Evolutionary conservation across 1,284 basidiomycete genomes (phyloP).

Genomic region (Schizopora paradoxa): DNA sequence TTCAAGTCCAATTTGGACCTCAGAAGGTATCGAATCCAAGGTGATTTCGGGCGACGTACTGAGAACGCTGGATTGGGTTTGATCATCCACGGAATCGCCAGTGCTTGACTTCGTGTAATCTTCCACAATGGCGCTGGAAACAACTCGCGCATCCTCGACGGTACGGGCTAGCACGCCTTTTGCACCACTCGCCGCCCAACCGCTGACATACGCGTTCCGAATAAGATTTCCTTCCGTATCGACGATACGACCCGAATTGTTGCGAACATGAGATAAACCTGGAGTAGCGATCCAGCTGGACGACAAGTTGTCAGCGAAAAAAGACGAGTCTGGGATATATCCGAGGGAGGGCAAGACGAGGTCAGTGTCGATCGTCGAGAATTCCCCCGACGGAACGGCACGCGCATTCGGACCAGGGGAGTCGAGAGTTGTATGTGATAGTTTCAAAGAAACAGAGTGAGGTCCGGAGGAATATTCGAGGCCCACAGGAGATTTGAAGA

Average conservation of each 20-base stretch:
- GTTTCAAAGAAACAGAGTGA: constrained; percentile 36
- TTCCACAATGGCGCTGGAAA: constrained; percentile 63
- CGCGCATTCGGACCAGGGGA: constrained; percentile 35
- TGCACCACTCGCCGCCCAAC: constrained; percentile 92
- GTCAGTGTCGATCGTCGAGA: constrained; percentile 54
- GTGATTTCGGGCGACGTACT: constrained; percentile 23
- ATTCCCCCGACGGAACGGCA: constrained; percentile 58
- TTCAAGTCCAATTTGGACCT: constrained; percentile 50
- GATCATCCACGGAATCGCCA: constrained; percentile 13
- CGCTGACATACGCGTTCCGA: constrained; percentile 82
- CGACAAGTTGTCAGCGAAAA: too few species aligned
- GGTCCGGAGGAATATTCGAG: constrained; percentile 33
- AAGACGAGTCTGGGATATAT: constrained; percentile 74
- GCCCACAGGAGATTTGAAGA: constrained; percentile 66
- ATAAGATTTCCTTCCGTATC: constrained; percentile 36
- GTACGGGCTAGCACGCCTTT: constrained; percentile 91
- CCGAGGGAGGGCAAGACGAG: constrained; percentile 88
- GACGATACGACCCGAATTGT: constrained; percentile 47
- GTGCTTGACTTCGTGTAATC: constrained; percentile 36
- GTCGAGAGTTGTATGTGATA: constrained; percentile 61
- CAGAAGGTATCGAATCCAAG: constrained; percentile 43
- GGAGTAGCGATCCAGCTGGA: constrained; percentile 51
- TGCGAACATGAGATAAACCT: constrained; percentile 48
- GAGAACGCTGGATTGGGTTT: constrained; percentile 20
- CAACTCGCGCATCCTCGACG: constrained; percentile 88